phyloP scores from a whole-genome alignment of 768 basidiomycete species.

The Trametes sanguinea region DNA sequence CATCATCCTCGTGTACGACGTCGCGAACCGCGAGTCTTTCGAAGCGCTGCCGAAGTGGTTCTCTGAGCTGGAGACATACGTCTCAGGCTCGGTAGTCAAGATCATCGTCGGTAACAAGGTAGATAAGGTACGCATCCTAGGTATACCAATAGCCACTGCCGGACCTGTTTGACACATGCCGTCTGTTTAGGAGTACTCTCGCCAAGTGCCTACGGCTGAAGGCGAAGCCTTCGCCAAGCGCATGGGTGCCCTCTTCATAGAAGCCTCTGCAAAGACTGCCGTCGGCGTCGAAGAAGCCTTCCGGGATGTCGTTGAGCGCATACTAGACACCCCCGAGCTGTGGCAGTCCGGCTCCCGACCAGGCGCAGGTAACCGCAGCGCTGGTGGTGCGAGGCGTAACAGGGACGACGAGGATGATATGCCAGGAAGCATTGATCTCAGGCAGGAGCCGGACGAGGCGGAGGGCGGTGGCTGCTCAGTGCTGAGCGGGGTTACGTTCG shows the following conservation, averaged over 20 bases:
- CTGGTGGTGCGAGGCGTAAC: constrained; percentile 2
- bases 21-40: constrained; percentile 88
- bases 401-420: constrained; percentile 34
- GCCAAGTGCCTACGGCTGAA: constrained; percentile 81
- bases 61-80: constrained; percentile 91
- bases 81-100: constrained; percentile 82
- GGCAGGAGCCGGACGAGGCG: constrained; percentile 22
- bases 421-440: constrained; percentile 47
- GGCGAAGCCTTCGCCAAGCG: constrained; percentile 78
- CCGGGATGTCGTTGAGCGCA: constrained; percentile 75
- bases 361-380: constrained; percentile 15
- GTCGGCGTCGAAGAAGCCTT: constrained; percentile 80
- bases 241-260: constrained; percentile 85
- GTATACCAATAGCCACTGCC: neutral
- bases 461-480: constrained; percentile 36
- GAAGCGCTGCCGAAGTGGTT: constrained; percentile 94
- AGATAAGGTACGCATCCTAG: constrained; percentile 64
- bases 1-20: constrained; percentile 91
- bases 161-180: neutral
- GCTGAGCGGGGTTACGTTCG: constrained; percentile 25
- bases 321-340: constrained; percentile 80
- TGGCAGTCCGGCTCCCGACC: constrained; percentile 49
- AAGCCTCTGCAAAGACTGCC: constrained; percentile 91
- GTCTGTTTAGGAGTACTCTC: constrained; percentile 73
- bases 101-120: constrained; percentile 95